Conservation (phyloP, 2,329 filamentous ascomycete species). For the Cytospora piceicola region DNA sequence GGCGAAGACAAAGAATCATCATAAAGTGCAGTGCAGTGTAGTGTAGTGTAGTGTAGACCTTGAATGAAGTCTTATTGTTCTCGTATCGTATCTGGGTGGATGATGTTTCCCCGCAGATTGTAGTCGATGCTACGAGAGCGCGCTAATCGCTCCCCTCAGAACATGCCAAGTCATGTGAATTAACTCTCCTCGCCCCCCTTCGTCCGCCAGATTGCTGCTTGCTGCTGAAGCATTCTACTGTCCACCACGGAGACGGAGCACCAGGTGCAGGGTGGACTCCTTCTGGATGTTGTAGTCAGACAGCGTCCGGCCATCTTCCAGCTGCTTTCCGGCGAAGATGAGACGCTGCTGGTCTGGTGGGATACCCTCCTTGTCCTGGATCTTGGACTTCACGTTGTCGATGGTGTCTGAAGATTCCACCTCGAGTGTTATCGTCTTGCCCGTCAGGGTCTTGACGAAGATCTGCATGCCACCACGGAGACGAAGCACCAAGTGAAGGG, state of each 20-base stretch:
- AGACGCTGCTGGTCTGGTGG: conserved; percentile 72
- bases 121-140: conserved; percentile 33
- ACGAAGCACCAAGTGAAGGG: conserved; percentile 78
- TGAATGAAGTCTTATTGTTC: conserved; percentile 16
- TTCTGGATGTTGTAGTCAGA: conserved; percentile 91
- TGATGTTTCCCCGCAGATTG: conserved; percentile 1
- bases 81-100: conserved; percentile 12
- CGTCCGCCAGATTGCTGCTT: background rate
- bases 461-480: conserved; percentile 82
- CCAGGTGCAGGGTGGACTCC: conserved; percentile 72
- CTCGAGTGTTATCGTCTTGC: conserved; percentile 71
- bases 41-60: conserved; percentile 11
- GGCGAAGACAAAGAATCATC: background rate
- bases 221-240: conserved; percentile 42
- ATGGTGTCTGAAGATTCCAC: conserved; percentile 71
- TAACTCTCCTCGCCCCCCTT: background rate
- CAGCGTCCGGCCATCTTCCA: conserved; percentile 78
- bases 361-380: conserved; percentile 74
- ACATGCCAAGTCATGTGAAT: background rate
- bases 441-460: conserved; percentile 72
- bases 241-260: conserved; percentile 72
- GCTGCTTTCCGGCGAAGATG: conserved; percentile 72
- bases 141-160: conserved; percentile 18
- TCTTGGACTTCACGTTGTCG: conserved; percentile 72
- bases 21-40: too few species aligned